Conservation (phyloP, 1,284 basidiomycete genomes). For the Chondrostereum purpureum region DNA sequence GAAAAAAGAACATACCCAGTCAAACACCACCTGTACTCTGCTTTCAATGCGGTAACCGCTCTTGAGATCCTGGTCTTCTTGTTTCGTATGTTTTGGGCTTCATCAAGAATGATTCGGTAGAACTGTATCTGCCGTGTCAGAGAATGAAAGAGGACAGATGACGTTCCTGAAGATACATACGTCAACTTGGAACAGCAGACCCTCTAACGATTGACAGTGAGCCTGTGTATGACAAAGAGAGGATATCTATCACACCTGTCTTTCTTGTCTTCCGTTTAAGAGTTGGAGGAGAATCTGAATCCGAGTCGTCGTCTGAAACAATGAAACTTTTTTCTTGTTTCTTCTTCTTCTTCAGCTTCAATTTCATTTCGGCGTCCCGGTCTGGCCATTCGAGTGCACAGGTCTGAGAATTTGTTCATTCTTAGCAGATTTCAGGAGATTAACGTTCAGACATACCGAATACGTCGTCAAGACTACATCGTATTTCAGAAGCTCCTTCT, state of each 20-base stretch:
- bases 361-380: slow-evolving; percentile 35
- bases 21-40: slow-evolving; percentile 46
- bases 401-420: slow-evolving; percentile 38
- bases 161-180: slow-evolving; percentile 23
- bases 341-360: slow-evolving; percentile 30
- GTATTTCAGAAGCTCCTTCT: slow-evolving; percentile 38
- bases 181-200: slow-evolving; percentile 41
- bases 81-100: slow-evolving; percentile 51
- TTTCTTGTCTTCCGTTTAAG: too few species aligned
- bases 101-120: slow-evolving; percentile 47
- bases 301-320: slow-evolving; percentile 19
- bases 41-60: slow-evolving; percentile 37
- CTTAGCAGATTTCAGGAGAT: slow-evolving; percentile 1
- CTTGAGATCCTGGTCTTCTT: slow-evolving; percentile 40
- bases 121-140: slow-evolving; percentile 26
- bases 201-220: slow-evolving; percentile 21
- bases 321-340: slow-evolving; percentile 33
- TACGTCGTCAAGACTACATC: slow-evolving; percentile 57
- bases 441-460: slow-evolving; percentile 25
- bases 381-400: slow-evolving; percentile 46
- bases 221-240: not conserved
- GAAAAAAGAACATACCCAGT: slow-evolving; percentile 34
- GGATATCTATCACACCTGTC: too few species aligned
- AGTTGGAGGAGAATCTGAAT: too few species aligned
- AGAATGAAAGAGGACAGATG: not conserved